Conservation (phyloP, 805 yeast species). For the Suhomyces prunicola region DNA sequence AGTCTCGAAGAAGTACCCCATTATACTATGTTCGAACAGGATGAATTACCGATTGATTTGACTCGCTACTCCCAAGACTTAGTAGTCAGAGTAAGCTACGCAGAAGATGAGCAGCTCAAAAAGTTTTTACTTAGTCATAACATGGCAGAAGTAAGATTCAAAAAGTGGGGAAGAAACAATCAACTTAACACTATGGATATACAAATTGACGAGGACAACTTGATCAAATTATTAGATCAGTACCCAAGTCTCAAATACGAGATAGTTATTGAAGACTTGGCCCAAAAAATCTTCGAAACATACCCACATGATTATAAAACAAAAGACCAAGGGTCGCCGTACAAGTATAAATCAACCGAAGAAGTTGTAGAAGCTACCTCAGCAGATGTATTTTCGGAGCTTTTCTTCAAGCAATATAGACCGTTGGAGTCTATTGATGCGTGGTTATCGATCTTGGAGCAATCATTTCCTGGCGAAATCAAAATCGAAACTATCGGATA, state of each 20-base stretch:
- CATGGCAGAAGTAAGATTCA: conserved; percentile 9
- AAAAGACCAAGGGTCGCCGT: conserved; percentile 6
- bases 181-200: conserved; percentile 48
- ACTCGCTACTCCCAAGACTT: conserved; percentile 38
- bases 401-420: conserved; percentile 70
- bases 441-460: conserved; percentile 63
- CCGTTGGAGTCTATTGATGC: conserved; percentile 64
- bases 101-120: conserved; percentile 14
- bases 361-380: conserved; percentile 10
- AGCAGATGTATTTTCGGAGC: conserved; percentile 33
- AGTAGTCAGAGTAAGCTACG: conserved; percentile 44
- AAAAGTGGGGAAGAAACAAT: conserved; percentile 49
- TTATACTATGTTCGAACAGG: conserved; percentile 24
- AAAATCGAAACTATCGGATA: conserved; percentile 65
- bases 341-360: conserved; percentile 7
- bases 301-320: conserved; percentile 35
- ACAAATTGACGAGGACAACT: conserved; percentile 19
- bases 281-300: conserved; percentile 55
- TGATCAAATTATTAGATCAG: conserved; percentile 18
- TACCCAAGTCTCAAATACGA: conserved; percentile 27
- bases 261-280: conserved; percentile 54
- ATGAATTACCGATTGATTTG: conserved; percentile 39
- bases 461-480: conserved; percentile 64
- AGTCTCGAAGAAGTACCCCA: conserved; percentile 17
- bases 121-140: conserved; percentile 15